Evolutionary conservation across 352 stramenopile species (phyloP).

Genomic region (Globisporangium camurandrum): DNA sequence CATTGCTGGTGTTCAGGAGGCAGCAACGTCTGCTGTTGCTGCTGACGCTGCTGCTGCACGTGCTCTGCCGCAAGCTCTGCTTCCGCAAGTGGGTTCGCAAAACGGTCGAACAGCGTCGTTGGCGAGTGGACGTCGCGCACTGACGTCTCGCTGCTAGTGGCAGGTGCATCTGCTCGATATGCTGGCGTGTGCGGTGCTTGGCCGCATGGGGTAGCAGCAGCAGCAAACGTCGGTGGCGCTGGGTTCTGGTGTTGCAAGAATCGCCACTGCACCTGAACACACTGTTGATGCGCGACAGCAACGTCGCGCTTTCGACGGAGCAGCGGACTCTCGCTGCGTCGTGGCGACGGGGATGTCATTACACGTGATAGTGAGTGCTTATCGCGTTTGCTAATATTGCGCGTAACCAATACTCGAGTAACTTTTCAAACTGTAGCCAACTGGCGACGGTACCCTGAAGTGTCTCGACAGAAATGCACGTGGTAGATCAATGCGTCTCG

Average conservation of each 20-base stretch:
- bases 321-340: constrained; percentile 19
- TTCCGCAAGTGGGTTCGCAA: constrained; percentile 8
- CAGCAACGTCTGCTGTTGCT: constrained; percentile 9
- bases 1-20: constrained; percentile 9
- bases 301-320: constrained; percentile 22
- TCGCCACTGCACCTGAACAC: constrained; percentile 45
- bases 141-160: background rate
- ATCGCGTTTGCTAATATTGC: too few species aligned
- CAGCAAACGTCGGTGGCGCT: constrained; percentile 7
- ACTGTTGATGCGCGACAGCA: constrained; percentile 16
- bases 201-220: background rate
- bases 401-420: too few species aligned
- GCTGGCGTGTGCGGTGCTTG: too few species aligned
- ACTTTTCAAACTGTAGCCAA: too few species aligned
- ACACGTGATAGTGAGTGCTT: too few species aligned
- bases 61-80: constrained; percentile 14
- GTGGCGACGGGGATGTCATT: constrained; percentile 11
- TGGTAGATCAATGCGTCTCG: too few species aligned
- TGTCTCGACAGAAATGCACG: too few species aligned
- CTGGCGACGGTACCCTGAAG: too few species aligned
- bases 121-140: background rate
- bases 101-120: constrained; percentile 5
- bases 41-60: constrained; percentile 7
- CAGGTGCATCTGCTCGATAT: background rate
- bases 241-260: constrained; percentile 41